These are phyloP conservation scores for Rhododendron molle DNA, from an alignment of 148 eudicot species.

Conservation along the genomic window DNA sequence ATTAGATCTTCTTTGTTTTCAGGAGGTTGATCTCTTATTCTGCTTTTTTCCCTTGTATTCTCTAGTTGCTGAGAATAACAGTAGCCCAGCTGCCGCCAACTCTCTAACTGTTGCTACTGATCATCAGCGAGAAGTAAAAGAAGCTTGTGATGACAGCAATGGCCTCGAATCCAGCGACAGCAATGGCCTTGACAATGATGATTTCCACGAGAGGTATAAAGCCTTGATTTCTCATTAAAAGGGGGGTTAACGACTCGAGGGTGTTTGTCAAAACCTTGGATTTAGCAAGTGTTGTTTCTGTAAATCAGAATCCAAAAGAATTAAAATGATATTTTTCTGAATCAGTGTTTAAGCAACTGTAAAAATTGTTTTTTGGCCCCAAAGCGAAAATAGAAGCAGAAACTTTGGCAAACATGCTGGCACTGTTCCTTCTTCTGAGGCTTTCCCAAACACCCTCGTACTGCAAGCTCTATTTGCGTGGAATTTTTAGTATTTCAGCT, in stretches of 20 bases:
- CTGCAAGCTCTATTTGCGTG: not conserved
- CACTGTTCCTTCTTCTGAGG: not conserved
- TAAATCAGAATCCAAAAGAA: not conserved
- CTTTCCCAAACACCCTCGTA: not conserved
- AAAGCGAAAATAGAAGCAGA: not conserved
- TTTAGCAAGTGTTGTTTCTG: not conserved
- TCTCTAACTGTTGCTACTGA: constrained; percentile 27
- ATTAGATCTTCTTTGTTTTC: not conserved
- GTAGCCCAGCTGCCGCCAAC: constrained; percentile 11
- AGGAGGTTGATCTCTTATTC: not conserved
- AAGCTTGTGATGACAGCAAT: constrained; percentile 25
- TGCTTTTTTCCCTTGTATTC: not conserved
- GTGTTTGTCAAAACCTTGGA: not conserved
- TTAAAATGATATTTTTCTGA: not conserved
- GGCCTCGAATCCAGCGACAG: constrained; percentile 15
- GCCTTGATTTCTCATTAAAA: not conserved
- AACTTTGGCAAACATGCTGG: not conserved
- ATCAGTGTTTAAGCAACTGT: not conserved
- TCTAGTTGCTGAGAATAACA: constrained; percentile 32
- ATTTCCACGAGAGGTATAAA: constrained; percentile 59
- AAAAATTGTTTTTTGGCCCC: not conserved
- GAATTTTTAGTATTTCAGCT: not conserved
- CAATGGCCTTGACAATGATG: constrained; percentile 28
- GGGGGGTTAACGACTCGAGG: not conserved
- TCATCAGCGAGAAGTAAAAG: constrained; percentile 30